A percentile compares a stretch with the other conserved stretches of the same genome.
phyloP scores from a whole-genome alignment of 78 protist species.

The Dictyostelium citrinum region DNA sequence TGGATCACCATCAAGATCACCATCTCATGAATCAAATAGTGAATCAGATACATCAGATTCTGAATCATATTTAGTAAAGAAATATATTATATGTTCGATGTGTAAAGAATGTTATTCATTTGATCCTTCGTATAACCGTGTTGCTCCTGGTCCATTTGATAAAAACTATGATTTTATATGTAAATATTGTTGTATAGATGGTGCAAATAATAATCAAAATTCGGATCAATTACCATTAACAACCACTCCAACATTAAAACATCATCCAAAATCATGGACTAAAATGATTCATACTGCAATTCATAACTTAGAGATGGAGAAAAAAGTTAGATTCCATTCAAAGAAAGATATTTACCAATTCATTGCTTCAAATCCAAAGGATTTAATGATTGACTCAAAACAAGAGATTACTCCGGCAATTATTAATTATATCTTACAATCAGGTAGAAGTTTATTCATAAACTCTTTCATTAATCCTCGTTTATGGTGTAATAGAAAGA shows the following conservation, averaged over 20 bases:
- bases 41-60: slow-evolving; percentile 49
- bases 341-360: slow-evolving; percentile 58
- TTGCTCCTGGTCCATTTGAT: slow-evolving; percentile 69
- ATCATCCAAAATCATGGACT: slow-evolving; percentile 67
- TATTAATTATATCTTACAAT: slow-evolving; percentile 31
- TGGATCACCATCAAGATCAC: slow-evolving; percentile 36
- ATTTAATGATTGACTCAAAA: slow-evolving; percentile 51
- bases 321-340: slow-evolving; percentile 42
- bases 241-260: neutral
- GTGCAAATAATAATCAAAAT: neutral
- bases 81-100: neutral
- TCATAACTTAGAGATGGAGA: slow-evolving; percentile 62
- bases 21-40: slow-evolving; percentile 24
- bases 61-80: slow-evolving; percentile 11
- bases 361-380: slow-evolving; percentile 21
- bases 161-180: slow-evolving; percentile 51
- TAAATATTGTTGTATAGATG: slow-evolving; percentile 22
- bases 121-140: slow-evolving; percentile 6
- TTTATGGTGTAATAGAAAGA: slow-evolving; percentile 73
- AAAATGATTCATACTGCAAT: slow-evolving; percentile 59
- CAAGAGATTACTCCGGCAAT: slow-evolving; percentile 19
- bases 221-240: neutral
- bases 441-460: slow-evolving; percentile 60
- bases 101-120: slow-evolving; percentile 1
- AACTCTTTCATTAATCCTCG: slow-evolving; percentile 18